Evolutionary conservation across 208 protist genomes (phyloP), one percentile per base, ranked within the genome.

Genomic region (Crithidia brevicula): DNA sequence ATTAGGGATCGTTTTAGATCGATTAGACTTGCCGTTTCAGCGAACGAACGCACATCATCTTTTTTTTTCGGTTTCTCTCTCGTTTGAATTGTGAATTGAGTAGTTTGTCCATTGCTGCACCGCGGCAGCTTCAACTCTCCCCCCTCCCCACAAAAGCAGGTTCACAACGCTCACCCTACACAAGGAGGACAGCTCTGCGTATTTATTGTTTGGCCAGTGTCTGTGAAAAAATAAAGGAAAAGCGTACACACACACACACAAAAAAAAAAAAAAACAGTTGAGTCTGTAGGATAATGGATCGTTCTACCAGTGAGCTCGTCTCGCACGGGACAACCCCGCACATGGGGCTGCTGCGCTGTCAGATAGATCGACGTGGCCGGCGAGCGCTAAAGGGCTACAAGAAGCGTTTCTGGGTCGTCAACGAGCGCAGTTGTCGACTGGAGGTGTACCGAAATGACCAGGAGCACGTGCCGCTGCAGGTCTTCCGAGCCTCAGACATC

Each of bases 371-470:
- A 22, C 75, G 70, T 38, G 82, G 74, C 30, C 77, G 77, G n/a
- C 67, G 64, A 9, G 67, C 73, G 15, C 53, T 90, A 1, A 74
- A 60, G 27, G 64, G 70, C 16, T 96, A 88, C 78, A 93, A 92
- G 56, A 94, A 93, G 57, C 79, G 84, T 11, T 96, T 92, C 66
- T 92, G 81, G 82, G 85, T 96, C 5, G 82, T 94, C 20, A 82
- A 91, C 72, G 74, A 81, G 34, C 46, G 53, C 16, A 71, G 82
- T 16, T 57, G 71, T 4, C 53, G 77, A 36, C 67, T 96, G 9
- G 85, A 92, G 67, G 66, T 94, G 47, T 96, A 93, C 78, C 91
- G 90, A 59, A 94, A 96, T 76, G 91, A 96, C 59, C 88, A 94
- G 66, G 76, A 78, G 10, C 75, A 83, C 46, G 66, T 85, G 31